phyloP scores from a whole-genome alignment of 2,329 filamentous ascomycete genomes.

The Fusarium tjaetaba region DNA sequence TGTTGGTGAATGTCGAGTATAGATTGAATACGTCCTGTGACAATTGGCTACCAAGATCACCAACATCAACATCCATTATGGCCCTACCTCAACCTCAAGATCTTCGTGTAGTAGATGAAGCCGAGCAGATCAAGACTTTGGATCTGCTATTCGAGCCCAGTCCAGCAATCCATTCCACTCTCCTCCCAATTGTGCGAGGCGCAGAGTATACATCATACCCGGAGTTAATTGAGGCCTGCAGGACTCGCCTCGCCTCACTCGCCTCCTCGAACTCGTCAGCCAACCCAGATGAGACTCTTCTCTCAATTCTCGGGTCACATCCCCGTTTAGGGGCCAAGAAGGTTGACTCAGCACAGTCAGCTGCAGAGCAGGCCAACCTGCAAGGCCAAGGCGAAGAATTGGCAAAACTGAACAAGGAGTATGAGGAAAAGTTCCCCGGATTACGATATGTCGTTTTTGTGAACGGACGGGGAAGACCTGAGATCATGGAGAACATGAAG shows the following conservation, averaged over 20 bases:
- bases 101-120: conserved; percentile 65
- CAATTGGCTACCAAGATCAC: neutral
- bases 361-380: conserved; percentile 83
- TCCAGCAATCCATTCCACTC: conserved; percentile 75
- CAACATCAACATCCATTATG: conserved; percentile 30
- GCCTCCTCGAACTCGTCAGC: conserved; percentile 58
- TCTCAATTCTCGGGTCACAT: conserved; percentile 81
- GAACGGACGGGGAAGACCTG: conserved; percentile 77
- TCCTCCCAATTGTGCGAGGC: conserved; percentile 71
- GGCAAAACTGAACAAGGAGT: conserved; percentile 74
- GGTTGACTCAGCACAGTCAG: conserved; percentile 82
- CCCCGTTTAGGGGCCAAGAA: conserved; percentile 84
- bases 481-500: conserved; percentile 86
- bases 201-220: conserved; percentile 72
- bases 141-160: conserved; percentile 89
- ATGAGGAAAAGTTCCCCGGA: conserved; percentile 83
- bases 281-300: conserved; percentile 64
- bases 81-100: conserved; percentile 65
- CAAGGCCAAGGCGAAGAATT: conserved; percentile 71
- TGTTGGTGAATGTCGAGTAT: neutral
- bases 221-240: conserved; percentile 74
- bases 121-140: conserved; percentile 67
- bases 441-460: conserved; percentile 93
- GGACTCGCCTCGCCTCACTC: conserved; percentile 69
- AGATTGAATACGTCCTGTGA: neutral